A percentile compares a stretch with the other conserved stretches of the same genome.
Evolutionary conservation across 2,329 filamentous ascomycete genomes (phyloP).

Genomic region (Alternaria consortialis): DNA sequence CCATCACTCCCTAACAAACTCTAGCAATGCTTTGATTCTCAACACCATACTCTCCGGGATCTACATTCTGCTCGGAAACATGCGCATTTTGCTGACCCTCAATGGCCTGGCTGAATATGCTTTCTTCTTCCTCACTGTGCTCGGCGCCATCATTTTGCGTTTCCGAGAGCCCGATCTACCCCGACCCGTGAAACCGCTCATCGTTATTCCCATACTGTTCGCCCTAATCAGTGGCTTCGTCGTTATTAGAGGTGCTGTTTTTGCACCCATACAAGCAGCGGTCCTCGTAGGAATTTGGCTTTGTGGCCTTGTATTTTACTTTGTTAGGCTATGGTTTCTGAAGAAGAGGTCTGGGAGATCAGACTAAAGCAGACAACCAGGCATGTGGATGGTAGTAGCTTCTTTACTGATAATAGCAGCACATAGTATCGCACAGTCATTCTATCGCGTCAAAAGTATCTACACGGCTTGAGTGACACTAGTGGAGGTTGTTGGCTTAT

Average conservation of each 20-base stretch:
- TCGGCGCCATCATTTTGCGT: slow-evolving; percentile 67
- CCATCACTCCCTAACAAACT: not conserved
- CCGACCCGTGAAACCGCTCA: slow-evolving; percentile 66
- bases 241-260: slow-evolving; percentile 46
- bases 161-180: slow-evolving; percentile 64
- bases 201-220: slow-evolving; percentile 64
- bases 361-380: not conserved
- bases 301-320: slow-evolving; percentile 33
- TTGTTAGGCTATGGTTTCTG: slow-evolving; percentile 19
- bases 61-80: slow-evolving; percentile 70
- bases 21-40: slow-evolving; percentile 46
- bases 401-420: not conserved
- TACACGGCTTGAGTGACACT: not conserved
- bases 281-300: slow-evolving; percentile 44
- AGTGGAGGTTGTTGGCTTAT: not conserved
- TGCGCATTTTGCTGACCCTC: slow-evolving; percentile 68
- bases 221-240: slow-evolving; percentile 62
- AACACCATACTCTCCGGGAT: slow-evolving; percentile 56
- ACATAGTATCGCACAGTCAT: not conserved
- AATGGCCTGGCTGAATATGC: slow-evolving; percentile 59
- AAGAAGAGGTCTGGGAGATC: not conserved
- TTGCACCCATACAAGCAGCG: slow-evolving; percentile 44
- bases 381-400: not conserved
- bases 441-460: not conserved
- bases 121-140: slow-evolving; percentile 71